Evolutionary conservation across 164 flowering plant genomes (phyloP).

Genomic region (Sedum album): DNA sequence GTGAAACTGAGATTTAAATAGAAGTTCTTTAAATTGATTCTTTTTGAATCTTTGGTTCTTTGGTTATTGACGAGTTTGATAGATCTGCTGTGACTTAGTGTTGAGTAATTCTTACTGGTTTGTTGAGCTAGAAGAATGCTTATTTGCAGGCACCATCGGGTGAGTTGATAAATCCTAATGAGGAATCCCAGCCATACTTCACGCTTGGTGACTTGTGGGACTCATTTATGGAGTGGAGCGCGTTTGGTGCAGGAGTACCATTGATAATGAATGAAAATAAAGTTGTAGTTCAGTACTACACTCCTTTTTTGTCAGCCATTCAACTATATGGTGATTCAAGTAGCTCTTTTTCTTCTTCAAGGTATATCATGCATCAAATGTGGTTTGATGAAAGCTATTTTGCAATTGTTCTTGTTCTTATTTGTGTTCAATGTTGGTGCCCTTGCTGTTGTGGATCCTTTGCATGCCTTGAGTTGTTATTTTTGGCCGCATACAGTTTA

Average conservation of each 20-base stretch:
- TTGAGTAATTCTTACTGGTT: not conserved
- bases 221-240: slow-evolving; percentile 62
- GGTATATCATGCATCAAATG: not conserved
- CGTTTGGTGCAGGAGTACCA: slow-evolving; percentile 71
- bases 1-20: not conserved
- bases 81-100: not conserved
- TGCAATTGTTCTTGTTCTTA: not conserved
- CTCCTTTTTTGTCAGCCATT: slow-evolving; percentile 63
- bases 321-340: slow-evolving; percentile 52
- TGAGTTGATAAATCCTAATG: too few species aligned
- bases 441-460: not conserved
- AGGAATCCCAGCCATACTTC: slow-evolving; percentile 30
- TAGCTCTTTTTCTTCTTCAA: not conserved
- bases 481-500: too few species aligned
- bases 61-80: not conserved
- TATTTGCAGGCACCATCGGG: slow-evolving; percentile 26
- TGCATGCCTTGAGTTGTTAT: not conserved
- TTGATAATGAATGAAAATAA: slow-evolving; percentile 40
- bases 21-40: not conserved
- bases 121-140: slow-evolving; percentile 7
- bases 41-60: not conserved
- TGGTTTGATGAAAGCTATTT: not conserved
- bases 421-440: not conserved
- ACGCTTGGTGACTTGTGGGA: slow-evolving; percentile 66
- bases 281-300: slow-evolving; percentile 54